Base-by-base conservation (phyloP, 2,329 filamentous ascomycete genomes). In the Sporothrix luriei region DNA sequence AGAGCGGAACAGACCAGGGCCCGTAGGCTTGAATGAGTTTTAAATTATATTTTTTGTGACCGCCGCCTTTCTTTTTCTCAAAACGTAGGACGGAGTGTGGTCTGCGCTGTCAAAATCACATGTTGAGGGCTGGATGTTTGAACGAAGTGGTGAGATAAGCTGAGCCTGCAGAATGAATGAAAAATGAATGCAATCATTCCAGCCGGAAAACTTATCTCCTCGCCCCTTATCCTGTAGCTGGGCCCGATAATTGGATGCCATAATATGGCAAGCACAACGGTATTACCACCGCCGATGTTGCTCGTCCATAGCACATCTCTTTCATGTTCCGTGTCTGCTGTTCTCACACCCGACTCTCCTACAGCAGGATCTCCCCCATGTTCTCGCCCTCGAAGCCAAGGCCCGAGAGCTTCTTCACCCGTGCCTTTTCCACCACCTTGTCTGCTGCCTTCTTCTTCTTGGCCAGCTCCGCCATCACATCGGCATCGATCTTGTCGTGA, bases 351-450 rank as follows among this genome's bases (percentile, higher is more conserved):
- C 26, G 33, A 14, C 11, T 16, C 4, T 29, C 52, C 84, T 81
- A 93, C 74, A 92, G 84, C 46, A 94, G 79, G 51, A 91, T 85
- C 78, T 95, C 92, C 19, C 90, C 92, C 70, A 88, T 83, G 74
- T 90, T 91, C 82, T 97, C 93, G 38, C 91, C 91, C 80, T 97
- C 94, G 76, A 97, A 97, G 1, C 94, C 94, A 61, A 95, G 84
- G 52, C 87, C 88, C 21, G 89, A 87, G 71, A 96, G 82, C 80
- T 91, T 91, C 82, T 85, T 88, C 72, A 90, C 78, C 76, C 89
- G 86, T 69, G 83, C 83, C 83, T 93, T 95, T 74, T 97, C 92
- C 76, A 83, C 88, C 69, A 80, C 82, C 82, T 91, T 93, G 74
- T 92, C 89, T 69, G 85, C 83, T 4, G 80, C 82, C 73, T 91